These are phyloP conservation scores for Trichoderma semiorbis DNA, from an alignment of 2,329 filamentous ascomycete genomes.

Conservation along the genomic window DNA sequence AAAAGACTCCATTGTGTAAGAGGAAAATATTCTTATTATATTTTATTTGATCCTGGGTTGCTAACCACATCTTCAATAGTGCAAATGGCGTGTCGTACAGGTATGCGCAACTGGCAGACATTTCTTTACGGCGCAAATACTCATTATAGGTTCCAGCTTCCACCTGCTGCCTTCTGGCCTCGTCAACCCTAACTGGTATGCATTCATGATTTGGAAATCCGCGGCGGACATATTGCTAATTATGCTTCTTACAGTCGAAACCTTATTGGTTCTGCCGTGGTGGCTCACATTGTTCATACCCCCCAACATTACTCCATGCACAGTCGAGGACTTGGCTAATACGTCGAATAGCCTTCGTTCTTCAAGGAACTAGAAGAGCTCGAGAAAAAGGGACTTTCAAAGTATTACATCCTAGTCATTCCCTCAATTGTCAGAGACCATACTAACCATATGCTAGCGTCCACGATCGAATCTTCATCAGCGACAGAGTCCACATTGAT, in stretches of 20 bases:
- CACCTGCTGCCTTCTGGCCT: conserved; percentile 68
- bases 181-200: conserved; percentile 58
- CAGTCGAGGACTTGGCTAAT: conserved; percentile 58
- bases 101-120: conserved; percentile 24
- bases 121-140: background rate
- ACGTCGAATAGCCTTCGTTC: conserved; percentile 51
- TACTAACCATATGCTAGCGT: conserved; percentile 28
- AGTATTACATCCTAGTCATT: conserved; percentile 19
- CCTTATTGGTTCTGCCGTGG: conserved; percentile 55
- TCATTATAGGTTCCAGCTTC: conserved; percentile 42
- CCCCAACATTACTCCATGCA: conserved; percentile 21
- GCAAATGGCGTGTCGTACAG: conserved; percentile 36
- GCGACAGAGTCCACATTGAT: conserved; percentile 60
- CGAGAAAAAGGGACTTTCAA: conserved; percentile 28
- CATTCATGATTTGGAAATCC: background rate
- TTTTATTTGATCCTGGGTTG: background rate
- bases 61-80: conserved; percentile 17
- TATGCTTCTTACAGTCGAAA: conserved; percentile 40
- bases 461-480: conserved; percentile 56
- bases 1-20: conserved; percentile 23
- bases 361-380: conserved; percentile 42
- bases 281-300: conserved; percentile 23
- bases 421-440: conserved; percentile 29
- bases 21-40: conserved; percentile 18
- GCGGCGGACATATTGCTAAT: conserved; percentile 29